Evolutionary conservation across 495 filamentous ascomycete genomes (phyloP).

Genomic region (Neurospora sp.): DNA sequence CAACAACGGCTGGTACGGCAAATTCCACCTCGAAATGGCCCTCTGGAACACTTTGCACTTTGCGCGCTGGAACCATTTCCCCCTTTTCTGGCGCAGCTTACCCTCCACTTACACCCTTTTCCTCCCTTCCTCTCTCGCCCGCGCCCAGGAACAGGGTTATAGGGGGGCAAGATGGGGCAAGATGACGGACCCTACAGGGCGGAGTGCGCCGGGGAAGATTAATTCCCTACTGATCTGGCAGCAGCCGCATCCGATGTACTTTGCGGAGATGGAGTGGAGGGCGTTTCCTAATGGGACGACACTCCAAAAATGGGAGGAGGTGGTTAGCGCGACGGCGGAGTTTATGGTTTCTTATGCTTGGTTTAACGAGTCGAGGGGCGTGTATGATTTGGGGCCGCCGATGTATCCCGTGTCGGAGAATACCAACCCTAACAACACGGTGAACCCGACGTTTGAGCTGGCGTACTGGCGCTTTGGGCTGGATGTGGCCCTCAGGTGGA

Average conservation of each 20-base stretch:
- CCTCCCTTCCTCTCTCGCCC: constrained; percentile 32
- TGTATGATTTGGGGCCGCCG: constrained; percentile 42
- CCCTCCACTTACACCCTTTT: constrained; percentile 39
- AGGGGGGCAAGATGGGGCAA: constrained; percentile 46
- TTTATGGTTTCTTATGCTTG: constrained; percentile 44
- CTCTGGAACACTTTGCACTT: constrained; percentile 46
- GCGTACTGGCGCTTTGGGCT: constrained; percentile 45
- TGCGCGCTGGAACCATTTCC: constrained; percentile 40
- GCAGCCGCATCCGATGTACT: constrained; percentile 44
- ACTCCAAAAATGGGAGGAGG: constrained; percentile 32
- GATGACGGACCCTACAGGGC: constrained; percentile 47
- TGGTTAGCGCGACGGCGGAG: constrained; percentile 35
- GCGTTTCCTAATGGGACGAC: constrained; percentile 27
- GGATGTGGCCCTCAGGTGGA: constrained; percentile 32
- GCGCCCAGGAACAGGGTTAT: constrained; percentile 42
- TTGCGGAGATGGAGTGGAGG: constrained; percentile 42
- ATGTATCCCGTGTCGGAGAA: constrained; percentile 45
- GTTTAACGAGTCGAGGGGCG: constrained; percentile 31
- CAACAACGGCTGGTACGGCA: constrained; percentile 48
- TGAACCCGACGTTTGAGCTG: constrained; percentile 43
- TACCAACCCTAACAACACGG: constrained; percentile 38
- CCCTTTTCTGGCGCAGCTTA: constrained; percentile 32
- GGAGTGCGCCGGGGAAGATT: constrained; percentile 47
- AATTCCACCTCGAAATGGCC: constrained; percentile 46
- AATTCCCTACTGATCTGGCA: constrained; percentile 47